Base-by-base conservation (phyloP, 441 rosid species). In the Erodium moschatum region DNA sequence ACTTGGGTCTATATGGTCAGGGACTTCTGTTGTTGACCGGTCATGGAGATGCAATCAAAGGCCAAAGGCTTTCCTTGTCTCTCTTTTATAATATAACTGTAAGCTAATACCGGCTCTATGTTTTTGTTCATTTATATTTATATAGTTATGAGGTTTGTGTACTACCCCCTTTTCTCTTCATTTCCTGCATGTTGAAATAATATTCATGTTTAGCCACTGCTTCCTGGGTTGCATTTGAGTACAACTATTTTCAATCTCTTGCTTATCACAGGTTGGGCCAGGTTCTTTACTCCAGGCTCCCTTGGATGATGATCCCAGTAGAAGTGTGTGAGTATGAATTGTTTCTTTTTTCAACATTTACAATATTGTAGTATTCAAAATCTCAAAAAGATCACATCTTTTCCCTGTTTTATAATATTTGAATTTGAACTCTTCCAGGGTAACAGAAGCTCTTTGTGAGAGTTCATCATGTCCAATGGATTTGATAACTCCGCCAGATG, bases 401-500 rank as follows among this genome's bases (percentile, higher is more conserved):
- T 52, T 18, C 15, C 19, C 13, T 16, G 21, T 52, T 16, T 52
- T 66, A 67, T 68, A 67, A 35, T 69, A 27, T 19, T 58, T 24
- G 20, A 64, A 65, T 42, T 20, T 61, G 44, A n/a, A 54, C 69
- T 72, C 64, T 44, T 76, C 19, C 60, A 94, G 98, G 82, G 89
- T 91, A 73, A 91, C 96, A 24, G 73, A 83, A 54, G 68, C 93
- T 62, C 86, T 94, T 61, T 94, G 98, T 76, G 84, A 77, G 73
- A 94, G 88, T 73, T 86, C 82, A 70, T 77, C 89, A 80, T 93
- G 98, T 77, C 98, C 98, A 58, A 75, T 79, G 68, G 97, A 94
- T 84, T 82, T 94, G 83, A 87, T 89, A 69, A 89, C 87, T 79
- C 98, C 97, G 66, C 98, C 97, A 56, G 98, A 94, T 82, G 98